A percentile compares a stretch with the other conserved stretches of the same genome.
These are phyloP conservation scores for Lasiodiplodia sp. DNA, from an alignment of 2,329 filamentous ascomycete species.

Conservation along the genomic window DNA sequence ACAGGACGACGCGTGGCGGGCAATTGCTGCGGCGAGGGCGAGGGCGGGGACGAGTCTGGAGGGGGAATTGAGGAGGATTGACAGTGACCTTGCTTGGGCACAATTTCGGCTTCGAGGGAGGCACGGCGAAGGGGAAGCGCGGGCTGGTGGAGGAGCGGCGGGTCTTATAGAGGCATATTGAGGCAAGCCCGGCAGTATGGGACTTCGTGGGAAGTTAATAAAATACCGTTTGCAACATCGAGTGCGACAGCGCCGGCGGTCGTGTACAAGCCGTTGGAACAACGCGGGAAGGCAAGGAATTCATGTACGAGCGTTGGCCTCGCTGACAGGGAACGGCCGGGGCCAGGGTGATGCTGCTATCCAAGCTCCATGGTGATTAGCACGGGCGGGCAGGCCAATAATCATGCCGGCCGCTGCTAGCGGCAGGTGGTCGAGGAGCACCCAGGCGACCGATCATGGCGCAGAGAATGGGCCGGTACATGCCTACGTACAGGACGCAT, in stretches of 20 bases:
- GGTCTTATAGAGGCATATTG: slow-evolving; percentile 50
- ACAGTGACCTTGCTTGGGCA: slow-evolving; percentile 26
- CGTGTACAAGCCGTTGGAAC: slow-evolving; percentile 42
- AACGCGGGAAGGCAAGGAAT: slow-evolving; percentile 46
- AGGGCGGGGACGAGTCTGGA: slow-evolving; percentile 15
- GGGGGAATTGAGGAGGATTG: slow-evolving; percentile 29
- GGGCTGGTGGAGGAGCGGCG: slow-evolving; percentile 25
- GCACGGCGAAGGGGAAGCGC: slow-evolving; percentile 26
- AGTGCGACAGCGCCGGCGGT: slow-evolving; percentile 44
- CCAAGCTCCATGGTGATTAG: slow-evolving; percentile 26
- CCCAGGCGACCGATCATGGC: slow-evolving; percentile 32
- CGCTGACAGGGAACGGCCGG: slow-evolving; percentile 30
- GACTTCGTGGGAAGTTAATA: slow-evolving; percentile 48
- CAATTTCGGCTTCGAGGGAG: slow-evolving; percentile 28
- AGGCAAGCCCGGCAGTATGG: slow-evolving; percentile 38
- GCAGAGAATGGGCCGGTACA: slow-evolving; percentile 28
- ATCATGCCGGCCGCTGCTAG: slow-evolving; percentile 19
- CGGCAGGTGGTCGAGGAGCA: slow-evolving; percentile 26
- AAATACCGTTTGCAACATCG: slow-evolving; percentile 49
- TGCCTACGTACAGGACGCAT: slow-evolving; percentile 22
- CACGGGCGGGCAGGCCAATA: slow-evolving; percentile 38
- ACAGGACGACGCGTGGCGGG: slow-evolving; percentile 29
- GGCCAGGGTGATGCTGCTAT: slow-evolving; percentile 28
- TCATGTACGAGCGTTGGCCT: slow-evolving; percentile 40
- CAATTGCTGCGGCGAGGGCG: slow-evolving; percentile 28